Conservation (phyloP, 352 stramenopile species). For the Globisporangium rhizosaccharum region DNA sequence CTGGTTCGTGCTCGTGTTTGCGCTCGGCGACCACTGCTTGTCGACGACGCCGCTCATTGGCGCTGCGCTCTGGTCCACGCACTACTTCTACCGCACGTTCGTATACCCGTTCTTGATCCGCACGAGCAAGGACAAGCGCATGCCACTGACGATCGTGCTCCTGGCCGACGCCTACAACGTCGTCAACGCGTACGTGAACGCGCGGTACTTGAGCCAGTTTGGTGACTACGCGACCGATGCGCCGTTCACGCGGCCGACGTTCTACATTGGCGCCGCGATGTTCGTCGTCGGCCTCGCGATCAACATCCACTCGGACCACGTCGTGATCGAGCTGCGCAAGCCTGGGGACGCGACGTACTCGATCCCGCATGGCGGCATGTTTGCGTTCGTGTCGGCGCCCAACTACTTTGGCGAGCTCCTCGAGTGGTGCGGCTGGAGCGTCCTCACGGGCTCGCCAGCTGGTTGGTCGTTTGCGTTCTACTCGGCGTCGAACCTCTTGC, state of each 20-base stretch:
- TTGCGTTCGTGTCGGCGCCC: constrained; percentile 64
- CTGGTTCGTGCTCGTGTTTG: constrained; percentile 49
- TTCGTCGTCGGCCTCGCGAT: constrained; percentile 48
- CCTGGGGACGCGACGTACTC: constrained; percentile 51
- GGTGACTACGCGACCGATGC: constrained; percentile 41
- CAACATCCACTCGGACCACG: constrained; percentile 66
- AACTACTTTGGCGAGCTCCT: constrained; percentile 78
- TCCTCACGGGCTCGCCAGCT: constrained; percentile 52
- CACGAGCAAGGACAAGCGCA: constrained; percentile 38
- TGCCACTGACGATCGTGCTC: constrained; percentile 57
- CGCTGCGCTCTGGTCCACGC: constrained; percentile 46
- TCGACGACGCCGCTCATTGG: constrained; percentile 38
- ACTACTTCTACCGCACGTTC: constrained; percentile 69
- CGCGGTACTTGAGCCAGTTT: constrained; percentile 53
- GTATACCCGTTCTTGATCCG: constrained; percentile 72
- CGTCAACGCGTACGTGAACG: constrained; percentile 73
- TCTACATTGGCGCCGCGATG: constrained; percentile 42
- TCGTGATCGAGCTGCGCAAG: constrained; percentile 60
- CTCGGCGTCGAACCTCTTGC: constrained; percentile 42
- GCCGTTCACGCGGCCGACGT: constrained; percentile 31
- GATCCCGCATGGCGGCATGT: constrained; percentile 56
- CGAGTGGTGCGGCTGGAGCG: constrained; percentile 62
- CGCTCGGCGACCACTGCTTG: constrained; percentile 29
- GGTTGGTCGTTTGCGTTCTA: constrained; percentile 46
- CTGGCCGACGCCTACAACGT: constrained; percentile 56